Evolutionary conservation across 768 basidiomycete genomes (phyloP).

Genomic region (Lactarius hatsudake): DNA sequence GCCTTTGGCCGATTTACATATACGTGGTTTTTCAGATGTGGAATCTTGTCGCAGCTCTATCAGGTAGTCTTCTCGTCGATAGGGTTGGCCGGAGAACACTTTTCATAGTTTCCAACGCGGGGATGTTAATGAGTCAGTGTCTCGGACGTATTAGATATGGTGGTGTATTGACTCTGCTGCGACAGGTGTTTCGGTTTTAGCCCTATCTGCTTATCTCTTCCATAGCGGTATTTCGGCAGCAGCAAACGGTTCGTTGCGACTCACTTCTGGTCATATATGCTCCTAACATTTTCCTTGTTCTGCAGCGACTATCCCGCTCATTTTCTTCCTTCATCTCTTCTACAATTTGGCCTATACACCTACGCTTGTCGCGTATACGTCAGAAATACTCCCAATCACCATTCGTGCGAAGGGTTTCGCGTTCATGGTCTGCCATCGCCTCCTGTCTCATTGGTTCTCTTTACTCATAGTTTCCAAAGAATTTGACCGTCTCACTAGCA

Average conservation of each 20-base stretch:
- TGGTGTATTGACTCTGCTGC: not conserved
- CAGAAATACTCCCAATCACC: constrained; percentile 79
- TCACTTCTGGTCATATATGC: not conserved
- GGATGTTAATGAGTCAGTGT: constrained; percentile 52
- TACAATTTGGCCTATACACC: constrained; percentile 78
- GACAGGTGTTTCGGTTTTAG: constrained; percentile 57
- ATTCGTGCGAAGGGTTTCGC: constrained; percentile 81
- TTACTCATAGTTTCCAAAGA: constrained; percentile 38
- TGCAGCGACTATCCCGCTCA: constrained; percentile 60
- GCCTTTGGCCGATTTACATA: not conserved
- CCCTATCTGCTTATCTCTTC: constrained; percentile 44
- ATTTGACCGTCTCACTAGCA: constrained; percentile 59
- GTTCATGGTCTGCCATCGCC: constrained; percentile 51
- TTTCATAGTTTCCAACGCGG: constrained; percentile 62
- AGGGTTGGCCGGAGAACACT: constrained; percentile 64
- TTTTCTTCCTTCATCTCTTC: constrained; percentile 53
- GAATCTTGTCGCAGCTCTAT: constrained; percentile 59
- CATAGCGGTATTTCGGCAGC: constrained; percentile 34
- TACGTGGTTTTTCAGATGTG: constrained; percentile 42
- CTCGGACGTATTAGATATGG: not conserved
- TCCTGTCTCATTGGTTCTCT: not conserved
- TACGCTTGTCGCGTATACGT: constrained; percentile 55
- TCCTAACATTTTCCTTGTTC: constrained; percentile 4
- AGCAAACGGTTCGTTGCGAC: constrained; percentile 32
- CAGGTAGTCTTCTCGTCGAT: constrained; percentile 64